Conservation (phyloP, 78 protist species). For the Dictyostelium intermedium region DNA sequence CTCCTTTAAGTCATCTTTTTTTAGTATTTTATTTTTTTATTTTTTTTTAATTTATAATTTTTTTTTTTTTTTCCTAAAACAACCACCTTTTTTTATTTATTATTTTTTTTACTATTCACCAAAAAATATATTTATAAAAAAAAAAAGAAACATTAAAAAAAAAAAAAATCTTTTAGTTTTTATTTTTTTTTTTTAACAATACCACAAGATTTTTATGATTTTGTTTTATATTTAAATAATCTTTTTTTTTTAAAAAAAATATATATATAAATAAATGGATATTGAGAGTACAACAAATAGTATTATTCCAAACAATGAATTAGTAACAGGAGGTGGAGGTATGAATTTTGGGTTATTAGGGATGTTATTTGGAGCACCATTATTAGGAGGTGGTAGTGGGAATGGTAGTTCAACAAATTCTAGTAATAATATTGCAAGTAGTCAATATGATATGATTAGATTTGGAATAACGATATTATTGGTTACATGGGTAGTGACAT, state of each 20-base stretch:
- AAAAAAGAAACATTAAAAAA: not conserved
- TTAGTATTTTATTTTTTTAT: not conserved
- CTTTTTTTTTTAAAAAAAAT: not conserved
- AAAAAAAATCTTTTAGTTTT: too few species aligned
- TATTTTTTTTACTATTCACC: not conserved
- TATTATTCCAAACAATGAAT: not conserved
- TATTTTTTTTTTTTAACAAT: too few species aligned
- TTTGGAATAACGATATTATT: not conserved
- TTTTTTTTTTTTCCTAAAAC: not conserved
- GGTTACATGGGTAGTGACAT: slow-evolving; percentile 15
- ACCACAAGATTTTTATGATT: too few species aligned
- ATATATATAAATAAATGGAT: not conserved
- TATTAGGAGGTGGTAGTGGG: not conserved
- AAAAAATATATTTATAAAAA: not conserved
- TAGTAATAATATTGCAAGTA: not conserved
- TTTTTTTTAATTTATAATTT: not conserved
- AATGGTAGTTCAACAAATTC: not conserved
- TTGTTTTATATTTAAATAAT: too few species aligned
- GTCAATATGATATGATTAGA: slow-evolving; percentile 16
- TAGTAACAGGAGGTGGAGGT: not conserved
- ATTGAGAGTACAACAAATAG: not conserved
- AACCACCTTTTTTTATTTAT: not conserved
- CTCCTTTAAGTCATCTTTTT: not conserved
- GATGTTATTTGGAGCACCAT: not conserved
- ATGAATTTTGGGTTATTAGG: not conserved